Conservation (phyloP, 148 eudicot genomes). For the Rhododendron mucronatum region DNA sequence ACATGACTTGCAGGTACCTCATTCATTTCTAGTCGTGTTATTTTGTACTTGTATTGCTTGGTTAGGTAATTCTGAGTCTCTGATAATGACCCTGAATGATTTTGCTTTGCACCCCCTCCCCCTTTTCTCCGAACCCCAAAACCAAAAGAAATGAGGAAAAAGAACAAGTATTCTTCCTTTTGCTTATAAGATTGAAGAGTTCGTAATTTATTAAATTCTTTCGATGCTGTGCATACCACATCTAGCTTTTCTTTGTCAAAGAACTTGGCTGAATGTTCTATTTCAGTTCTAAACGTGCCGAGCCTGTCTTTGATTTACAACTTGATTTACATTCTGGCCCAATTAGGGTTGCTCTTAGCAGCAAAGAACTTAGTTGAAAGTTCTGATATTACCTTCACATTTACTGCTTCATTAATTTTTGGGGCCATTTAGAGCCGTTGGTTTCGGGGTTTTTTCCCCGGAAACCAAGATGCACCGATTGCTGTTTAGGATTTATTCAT, state of each 20-base stretch:
- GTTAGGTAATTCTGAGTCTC: background rate
- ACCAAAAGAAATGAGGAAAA: background rate
- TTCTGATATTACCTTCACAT: background rate
- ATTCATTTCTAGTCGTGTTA: background rate
- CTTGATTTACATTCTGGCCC: background rate
- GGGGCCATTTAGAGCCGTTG: background rate
- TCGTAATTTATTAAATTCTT: background rate
- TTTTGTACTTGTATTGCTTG: background rate
- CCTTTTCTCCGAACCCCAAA: background rate
- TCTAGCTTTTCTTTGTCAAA: background rate
- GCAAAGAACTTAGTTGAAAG: background rate
- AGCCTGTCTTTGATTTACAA: background rate
- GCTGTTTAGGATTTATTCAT: background rate
- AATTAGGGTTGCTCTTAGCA: background rate
- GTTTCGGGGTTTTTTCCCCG: background rate
- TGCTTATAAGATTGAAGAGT: background rate
- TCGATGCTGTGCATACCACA: background rate
- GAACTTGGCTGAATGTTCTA: background rate
- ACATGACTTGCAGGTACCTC: conserved; percentile 81
- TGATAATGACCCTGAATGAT: background rate
- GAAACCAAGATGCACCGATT: background rate
- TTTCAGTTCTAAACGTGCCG: background rate
- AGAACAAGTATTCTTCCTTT: background rate
- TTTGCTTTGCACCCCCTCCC: background rate
- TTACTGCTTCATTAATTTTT: background rate